Evolutionary conservation across 139 green algal genomes (phyloP).

Genomic region (Trebouxia sp.): DNA sequence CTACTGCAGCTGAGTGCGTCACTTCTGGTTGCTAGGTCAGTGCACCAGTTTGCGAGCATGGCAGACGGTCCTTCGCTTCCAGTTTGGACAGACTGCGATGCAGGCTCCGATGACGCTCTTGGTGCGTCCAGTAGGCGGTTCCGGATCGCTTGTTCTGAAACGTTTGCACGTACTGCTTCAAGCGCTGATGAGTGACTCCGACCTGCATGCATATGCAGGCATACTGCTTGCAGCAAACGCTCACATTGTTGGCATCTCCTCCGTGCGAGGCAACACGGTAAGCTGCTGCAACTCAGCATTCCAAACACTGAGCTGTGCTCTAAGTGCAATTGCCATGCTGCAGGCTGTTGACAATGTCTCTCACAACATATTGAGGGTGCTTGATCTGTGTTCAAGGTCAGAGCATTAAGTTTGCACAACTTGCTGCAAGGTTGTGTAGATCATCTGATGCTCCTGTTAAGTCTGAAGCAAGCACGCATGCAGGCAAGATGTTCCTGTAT

Average conservation of each 20-base stretch:
- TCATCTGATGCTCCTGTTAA: background rate
- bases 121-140: too few species aligned
- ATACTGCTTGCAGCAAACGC: background rate
- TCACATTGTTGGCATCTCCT: background rate
- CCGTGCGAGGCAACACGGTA: slow-evolving; percentile 14
- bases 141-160: background rate
- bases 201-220: background rate
- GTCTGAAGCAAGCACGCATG: background rate
- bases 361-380: background rate
- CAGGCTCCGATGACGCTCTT: background rate
- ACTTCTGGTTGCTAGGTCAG: background rate
- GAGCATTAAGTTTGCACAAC: background rate
- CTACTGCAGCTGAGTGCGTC: too few species aligned
- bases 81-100: background rate
- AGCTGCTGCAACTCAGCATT: background rate
- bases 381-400: slow-evolving; percentile 1
- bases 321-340: background rate
- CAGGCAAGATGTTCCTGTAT: slow-evolving; percentile 8
- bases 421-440: background rate
- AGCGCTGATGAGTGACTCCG: background rate
- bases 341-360: background rate
- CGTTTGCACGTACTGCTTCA: background rate
- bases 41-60: background rate
- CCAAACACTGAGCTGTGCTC: background rate
- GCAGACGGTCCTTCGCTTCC: background rate